Evolutionary conservation across 208 protist genomes (phyloP).

Genomic region (Trypanosoma lewisi): DNA sequence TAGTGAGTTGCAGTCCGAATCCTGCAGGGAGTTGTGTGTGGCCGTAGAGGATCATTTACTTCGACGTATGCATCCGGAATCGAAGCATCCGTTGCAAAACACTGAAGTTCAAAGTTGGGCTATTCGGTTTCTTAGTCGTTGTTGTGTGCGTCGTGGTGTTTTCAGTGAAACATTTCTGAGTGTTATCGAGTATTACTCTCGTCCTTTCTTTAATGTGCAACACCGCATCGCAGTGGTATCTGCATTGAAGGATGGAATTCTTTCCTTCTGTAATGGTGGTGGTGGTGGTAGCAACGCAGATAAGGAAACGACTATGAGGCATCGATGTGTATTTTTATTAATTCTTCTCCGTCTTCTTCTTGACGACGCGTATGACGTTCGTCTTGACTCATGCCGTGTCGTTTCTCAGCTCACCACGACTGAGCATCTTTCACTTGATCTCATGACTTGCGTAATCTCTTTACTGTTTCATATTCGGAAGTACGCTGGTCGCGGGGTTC

Average conservation of each 20-base stretch:
- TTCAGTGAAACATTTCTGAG: conserved; percentile 26
- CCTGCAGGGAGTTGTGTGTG: neutral
- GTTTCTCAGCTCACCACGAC: conserved; percentile 11
- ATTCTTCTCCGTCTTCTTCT: conserved; percentile 67
- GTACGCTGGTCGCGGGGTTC: neutral
- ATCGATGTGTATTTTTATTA: conserved; percentile 34
- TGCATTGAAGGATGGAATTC: conserved; percentile 30
- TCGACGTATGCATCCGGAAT: conserved; percentile 10
- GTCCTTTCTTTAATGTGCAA: conserved; percentile 48
- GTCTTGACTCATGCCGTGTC: conserved; percentile 45
- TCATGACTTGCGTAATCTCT: conserved; percentile 56
- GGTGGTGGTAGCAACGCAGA: neutral
- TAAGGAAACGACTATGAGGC: neutral
- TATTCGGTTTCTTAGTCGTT: conserved; percentile 33
- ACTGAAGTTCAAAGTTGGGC: conserved; percentile 47
- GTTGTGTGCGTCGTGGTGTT: conserved; percentile 8
- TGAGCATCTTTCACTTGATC: conserved; percentile 28
- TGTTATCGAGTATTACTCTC: conserved; percentile 46
- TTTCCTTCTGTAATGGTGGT: neutral
- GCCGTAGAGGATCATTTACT: conserved; percentile 17
- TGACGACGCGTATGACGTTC: conserved; percentile 71
- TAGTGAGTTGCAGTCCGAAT: neutral
- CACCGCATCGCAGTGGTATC: conserved; percentile 55
- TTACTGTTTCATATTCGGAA: conserved; percentile 30
- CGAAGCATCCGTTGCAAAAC: conserved; percentile 21